phyloP scores from a whole-genome alignment of 2,329 filamentous ascomycete species.

The Alternaria sp. region DNA sequence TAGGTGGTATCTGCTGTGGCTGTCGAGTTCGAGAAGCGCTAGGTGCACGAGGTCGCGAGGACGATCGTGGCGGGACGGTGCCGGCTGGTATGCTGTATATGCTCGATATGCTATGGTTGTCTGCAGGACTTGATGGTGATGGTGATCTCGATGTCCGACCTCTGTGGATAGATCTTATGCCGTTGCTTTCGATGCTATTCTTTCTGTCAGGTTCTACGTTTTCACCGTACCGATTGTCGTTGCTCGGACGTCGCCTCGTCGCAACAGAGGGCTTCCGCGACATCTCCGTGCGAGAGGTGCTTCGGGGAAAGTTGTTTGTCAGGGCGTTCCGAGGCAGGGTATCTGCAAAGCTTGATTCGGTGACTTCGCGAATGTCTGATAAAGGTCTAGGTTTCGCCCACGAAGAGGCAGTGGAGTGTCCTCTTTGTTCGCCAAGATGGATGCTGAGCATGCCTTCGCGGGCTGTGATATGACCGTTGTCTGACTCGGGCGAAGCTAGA shows the following conservation, averaged over 20 bases:
- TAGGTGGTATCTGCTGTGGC: slow-evolving; percentile 22
- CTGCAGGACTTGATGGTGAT: slow-evolving; percentile 42
- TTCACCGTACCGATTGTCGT: slow-evolving; percentile 35
- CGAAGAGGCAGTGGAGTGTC: slow-evolving; percentile 29
- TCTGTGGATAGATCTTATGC: slow-evolving; percentile 35
- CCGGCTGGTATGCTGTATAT: slow-evolving; percentile 55
- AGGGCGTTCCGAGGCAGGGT: slow-evolving; percentile 37
- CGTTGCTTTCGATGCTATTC: slow-evolving; percentile 34
- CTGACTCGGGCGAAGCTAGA: slow-evolving; percentile 15
- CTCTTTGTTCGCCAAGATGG: slow-evolving; percentile 33
- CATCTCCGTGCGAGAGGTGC: slow-evolving; percentile 35
- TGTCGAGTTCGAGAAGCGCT: slow-evolving; percentile 32
- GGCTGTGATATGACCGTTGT: slow-evolving; percentile 14
- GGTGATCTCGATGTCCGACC: slow-evolving; percentile 38
- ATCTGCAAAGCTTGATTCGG: slow-evolving; percentile 56
- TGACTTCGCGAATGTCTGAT: slow-evolving; percentile 59
- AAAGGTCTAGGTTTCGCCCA: slow-evolving; percentile 52
- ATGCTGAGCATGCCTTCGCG: slow-evolving; percentile 37
- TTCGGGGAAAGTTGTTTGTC: slow-evolving; percentile 29
- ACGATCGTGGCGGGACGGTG: slow-evolving; percentile 55
- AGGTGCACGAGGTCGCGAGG: slow-evolving; percentile 46
- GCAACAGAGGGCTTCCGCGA: slow-evolving; percentile 42
- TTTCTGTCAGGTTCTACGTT: slow-evolving; percentile 40
- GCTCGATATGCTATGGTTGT: slow-evolving; percentile 50
- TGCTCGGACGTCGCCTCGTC: slow-evolving; percentile 40